phyloP scores from a whole-genome alignment of 2,329 filamentous ascomycete species.

The Pseudonectria foliicola region DNA sequence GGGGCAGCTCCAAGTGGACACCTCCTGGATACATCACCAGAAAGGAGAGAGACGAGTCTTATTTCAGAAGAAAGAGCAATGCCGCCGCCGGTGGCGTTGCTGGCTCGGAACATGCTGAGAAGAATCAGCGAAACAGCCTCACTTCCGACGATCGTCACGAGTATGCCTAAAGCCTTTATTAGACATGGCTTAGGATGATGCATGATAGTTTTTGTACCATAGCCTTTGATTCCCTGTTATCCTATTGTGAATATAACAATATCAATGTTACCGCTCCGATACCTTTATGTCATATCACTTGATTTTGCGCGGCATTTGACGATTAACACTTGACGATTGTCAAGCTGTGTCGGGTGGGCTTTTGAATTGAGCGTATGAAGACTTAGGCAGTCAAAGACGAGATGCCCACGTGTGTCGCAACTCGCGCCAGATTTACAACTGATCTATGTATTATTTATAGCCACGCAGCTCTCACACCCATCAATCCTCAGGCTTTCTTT shows the following conservation, averaged over 20 bases:
- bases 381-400: no score
- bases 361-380: no score
- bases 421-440: no score
- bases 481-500: no score
- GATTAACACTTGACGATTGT: no score
- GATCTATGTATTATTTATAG: no score
- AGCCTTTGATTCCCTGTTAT: conserved; percentile 4
- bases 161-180: conserved; percentile 7
- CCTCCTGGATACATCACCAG: conserved; percentile 37
- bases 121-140: conserved; percentile 17
- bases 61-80: conserved; percentile 16
- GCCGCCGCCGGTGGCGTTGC: not conserved
- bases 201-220: conserved; percentile 9
- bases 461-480: no score
- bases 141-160: conserved; percentile 14
- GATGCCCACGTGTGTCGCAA: no score
- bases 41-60: conserved; percentile 26
- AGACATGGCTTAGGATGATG: not conserved
- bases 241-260: conserved; percentile 3
- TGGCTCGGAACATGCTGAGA: not conserved
- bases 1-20: conserved; percentile 50
- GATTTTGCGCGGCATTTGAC: no score
- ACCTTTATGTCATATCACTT: no score
- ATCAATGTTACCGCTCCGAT: no score
- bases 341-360: no score